These are phyloP conservation scores for Neurospora sp. DNA, from an alignment of 2,329 filamentous ascomycete genomes.

Conservation along the genomic window DNA sequence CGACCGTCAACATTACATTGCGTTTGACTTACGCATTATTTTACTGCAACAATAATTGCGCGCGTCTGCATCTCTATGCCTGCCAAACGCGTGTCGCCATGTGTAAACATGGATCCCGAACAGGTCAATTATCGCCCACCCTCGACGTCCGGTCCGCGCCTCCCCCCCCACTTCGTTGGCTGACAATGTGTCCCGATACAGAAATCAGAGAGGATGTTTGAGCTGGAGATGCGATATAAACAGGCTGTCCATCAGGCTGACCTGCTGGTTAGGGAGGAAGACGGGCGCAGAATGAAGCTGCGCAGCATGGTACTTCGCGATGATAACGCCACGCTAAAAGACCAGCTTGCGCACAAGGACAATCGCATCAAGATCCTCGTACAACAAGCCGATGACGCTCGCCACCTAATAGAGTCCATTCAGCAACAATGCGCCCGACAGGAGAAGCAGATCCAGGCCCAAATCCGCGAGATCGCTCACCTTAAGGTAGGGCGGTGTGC, in stretches of 20 bases:
- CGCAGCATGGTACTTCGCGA: constrained; percentile 62
- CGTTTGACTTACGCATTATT: background rate
- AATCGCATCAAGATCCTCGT: constrained; percentile 43
- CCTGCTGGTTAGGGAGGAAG: constrained; percentile 64
- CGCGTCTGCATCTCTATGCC: constrained; percentile 13
- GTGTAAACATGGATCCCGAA: constrained; percentile 26
- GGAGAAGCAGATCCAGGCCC: constrained; percentile 37
- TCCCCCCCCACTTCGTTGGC: background rate
- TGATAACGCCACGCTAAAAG: constrained; percentile 59
- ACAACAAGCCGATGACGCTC: constrained; percentile 29
- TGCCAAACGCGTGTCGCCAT: constrained; percentile 16
- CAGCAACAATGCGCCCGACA: constrained; percentile 34
- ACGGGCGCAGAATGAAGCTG: constrained; percentile 58
- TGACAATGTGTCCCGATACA: constrained; percentile 16
- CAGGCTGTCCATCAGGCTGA: constrained; percentile 54
- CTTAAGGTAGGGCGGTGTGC: constrained; percentile 30
- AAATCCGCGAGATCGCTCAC: constrained; percentile 36
- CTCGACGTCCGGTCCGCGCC: background rate
- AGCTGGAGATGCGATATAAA: constrained; percentile 62
- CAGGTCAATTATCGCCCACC: constrained; percentile 22
- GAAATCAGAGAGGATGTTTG: constrained; percentile 36
- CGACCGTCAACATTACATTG: constrained; percentile 1
- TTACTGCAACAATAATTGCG: background rate
- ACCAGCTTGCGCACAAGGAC: constrained; percentile 50
- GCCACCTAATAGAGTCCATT: constrained; percentile 32